Conservation (phyloP, 192 early-diverging fungal species). For the Gamsiella multidivaricata region DNA sequence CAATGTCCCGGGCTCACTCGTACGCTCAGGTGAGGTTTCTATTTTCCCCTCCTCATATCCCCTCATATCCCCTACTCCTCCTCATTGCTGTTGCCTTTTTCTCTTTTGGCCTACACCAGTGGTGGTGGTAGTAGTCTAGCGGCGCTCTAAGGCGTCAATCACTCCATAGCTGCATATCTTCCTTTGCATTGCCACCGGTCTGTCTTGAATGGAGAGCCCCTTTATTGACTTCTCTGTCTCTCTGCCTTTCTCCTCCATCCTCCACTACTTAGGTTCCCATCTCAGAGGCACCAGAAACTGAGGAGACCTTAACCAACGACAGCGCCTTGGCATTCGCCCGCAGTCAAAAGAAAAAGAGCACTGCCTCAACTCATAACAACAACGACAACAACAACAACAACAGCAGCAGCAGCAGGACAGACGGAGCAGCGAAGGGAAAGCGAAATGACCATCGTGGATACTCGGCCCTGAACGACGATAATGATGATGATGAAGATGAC, state of each 20-base stretch:
- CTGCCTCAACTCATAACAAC: neutral
- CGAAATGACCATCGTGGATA: slow-evolving; percentile 16
- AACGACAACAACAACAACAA: neutral
- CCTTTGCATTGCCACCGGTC: too few species aligned
- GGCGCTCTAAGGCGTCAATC: too few species aligned
- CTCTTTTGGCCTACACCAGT: too few species aligned
- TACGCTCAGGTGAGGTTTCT: slow-evolving; percentile 52
- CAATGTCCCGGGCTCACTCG: slow-evolving; percentile 41
- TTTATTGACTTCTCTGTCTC: too few species aligned
- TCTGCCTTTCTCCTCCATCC: neutral
- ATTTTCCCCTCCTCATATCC: neutral
- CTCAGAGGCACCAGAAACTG: neutral
- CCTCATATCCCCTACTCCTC: too few species aligned
- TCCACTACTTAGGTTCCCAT: neutral
- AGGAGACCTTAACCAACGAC: neutral
- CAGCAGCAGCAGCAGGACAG: neutral
- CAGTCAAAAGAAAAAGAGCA: slow-evolving; percentile 9
- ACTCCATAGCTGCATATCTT: too few species aligned
- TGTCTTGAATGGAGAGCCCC: too few species aligned
- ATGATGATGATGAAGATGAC: slow-evolving; percentile 27
- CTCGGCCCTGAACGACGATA: slow-evolving; percentile 1
- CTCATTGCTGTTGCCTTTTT: neutral
- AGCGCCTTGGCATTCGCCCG: slow-evolving; percentile 7
- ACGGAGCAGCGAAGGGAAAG: too few species aligned
- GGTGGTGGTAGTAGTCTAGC: too few species aligned